phyloP scores from a whole-genome alignment of 768 basidiomycete species.

The Leccinellum rugosiceps region DNA sequence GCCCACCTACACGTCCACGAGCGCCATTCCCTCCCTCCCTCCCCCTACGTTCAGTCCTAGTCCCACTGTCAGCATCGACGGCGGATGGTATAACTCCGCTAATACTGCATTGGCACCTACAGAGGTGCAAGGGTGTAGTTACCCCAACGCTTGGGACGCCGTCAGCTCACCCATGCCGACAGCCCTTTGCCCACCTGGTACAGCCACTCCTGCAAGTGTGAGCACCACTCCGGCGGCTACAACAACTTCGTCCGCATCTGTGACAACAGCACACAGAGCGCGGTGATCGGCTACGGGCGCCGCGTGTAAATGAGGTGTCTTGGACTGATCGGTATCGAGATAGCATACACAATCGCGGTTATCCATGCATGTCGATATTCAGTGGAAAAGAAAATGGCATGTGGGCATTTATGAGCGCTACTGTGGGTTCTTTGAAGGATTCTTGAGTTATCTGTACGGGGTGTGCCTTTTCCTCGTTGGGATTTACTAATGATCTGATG shows the following conservation, averaged over 20 bases:
- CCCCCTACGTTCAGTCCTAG: slow-evolving; percentile 48
- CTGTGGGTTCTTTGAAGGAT: neutral
- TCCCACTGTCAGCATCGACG: slow-evolving; percentile 40
- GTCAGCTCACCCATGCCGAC: slow-evolving; percentile 46
- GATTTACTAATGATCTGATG: neutral
- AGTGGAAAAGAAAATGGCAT: neutral
- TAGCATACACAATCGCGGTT: neutral
- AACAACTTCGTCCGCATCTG: neutral
- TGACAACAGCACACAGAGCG: slow-evolving; percentile 6
- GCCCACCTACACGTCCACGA: slow-evolving; percentile 66
- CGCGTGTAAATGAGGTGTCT: neutral
- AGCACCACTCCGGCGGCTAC: slow-evolving; percentile 3
- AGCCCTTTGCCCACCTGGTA: slow-evolving; percentile 36
- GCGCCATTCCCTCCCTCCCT: slow-evolving; percentile 53
- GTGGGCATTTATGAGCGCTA: slow-evolving; percentile 1
- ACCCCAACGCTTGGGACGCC: slow-evolving; percentile 64
- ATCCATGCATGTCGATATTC: neutral
- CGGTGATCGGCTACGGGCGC: neutral
- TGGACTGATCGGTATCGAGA: neutral
- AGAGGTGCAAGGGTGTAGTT: slow-evolving; percentile 59
- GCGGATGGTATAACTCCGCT: slow-evolving; percentile 55
- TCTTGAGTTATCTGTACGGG: neutral
- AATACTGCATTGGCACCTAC: slow-evolving; percentile 56
- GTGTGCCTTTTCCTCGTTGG: slow-evolving; percentile 9
- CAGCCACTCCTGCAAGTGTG: neutral